Base-by-base conservation (phyloP, 2,329 filamentous ascomycete genomes). In the Colletotrichum truncatum region DNA sequence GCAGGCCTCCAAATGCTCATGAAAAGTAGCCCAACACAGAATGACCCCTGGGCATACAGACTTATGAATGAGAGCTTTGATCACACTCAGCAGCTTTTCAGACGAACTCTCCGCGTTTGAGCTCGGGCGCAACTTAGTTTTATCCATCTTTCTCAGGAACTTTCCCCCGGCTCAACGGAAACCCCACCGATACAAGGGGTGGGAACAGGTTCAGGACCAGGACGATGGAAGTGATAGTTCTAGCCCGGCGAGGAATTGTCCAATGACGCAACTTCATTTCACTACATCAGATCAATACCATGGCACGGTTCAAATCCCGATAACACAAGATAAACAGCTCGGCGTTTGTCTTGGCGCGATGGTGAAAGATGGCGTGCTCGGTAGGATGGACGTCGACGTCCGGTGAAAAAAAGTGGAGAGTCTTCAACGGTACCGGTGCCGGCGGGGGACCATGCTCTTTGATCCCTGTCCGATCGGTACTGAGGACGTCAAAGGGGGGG, bases 331-430 rank as follows among this genome's bases (percentile, higher is more conserved):
- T 46, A 53, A 14, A 59, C 28, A 36, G 30, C 23, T 52, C 53
- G 61, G 38, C 46, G 7, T 39, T 53, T 52, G 54, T 52, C 61
- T 64, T 59, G 61, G 61, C 61, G 45, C 54, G 61, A 64, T 64
- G 61, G 11, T 59, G 61, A 59, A 52, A 59, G 45, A 64, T 64
- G 36, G 46, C 61, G 61, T 64, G 54, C 61, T 59, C 11, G 38
- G 23, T 9, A 21, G 32, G 41, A 57, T 41, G 51, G 21, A 39
- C 41, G 23, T 3, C 16, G 16, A 32, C 43, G 10, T 25, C 34
- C 25, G 41, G 30, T 7, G 21, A 18, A 57, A 39, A 8, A 57
- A 39, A 8, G 32, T 28, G 21, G 60, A 11, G 53, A 43, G 21
- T 28, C 28, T 32, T 51, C 53, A 30, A n/a, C 36, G 6, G 10